A percentile compares a stretch with the other conserved stretches of the same genome.
Conservation (phyloP, 1,284 basidiomycete species). For the Neonothopanus nambi region DNA sequence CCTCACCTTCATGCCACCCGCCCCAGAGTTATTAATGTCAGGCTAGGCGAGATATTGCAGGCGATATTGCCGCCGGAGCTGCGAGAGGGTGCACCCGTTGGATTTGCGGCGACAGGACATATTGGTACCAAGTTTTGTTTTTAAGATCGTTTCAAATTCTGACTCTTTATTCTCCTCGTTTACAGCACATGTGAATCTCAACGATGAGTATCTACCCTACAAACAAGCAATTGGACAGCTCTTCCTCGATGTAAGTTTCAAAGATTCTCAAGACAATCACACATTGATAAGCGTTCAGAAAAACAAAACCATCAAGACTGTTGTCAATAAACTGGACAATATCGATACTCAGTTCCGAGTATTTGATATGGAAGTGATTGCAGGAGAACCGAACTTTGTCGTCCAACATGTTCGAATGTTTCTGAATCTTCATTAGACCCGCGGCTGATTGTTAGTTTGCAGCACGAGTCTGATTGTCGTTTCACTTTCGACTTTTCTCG, state of each 20-base stretch:
- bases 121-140: slow-evolving; percentile 58
- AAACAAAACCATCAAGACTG: slow-evolving; percentile 79
- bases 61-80: slow-evolving; percentile 78
- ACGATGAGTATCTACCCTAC: slow-evolving; percentile 89
- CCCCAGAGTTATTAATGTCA: not conserved
- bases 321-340: slow-evolving; percentile 93
- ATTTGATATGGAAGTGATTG: slow-evolving; percentile 97
- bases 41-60: slow-evolving; percentile 41
- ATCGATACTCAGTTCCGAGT: slow-evolving; percentile 91
- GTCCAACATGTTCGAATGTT: slow-evolving; percentile 77
- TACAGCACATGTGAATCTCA: slow-evolving; percentile 85
- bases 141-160: not conserved
- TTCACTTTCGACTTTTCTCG: slow-evolving; percentile 95
- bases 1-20: not conserved
- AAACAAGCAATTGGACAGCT: slow-evolving; percentile 90
- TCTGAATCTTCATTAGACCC: slow-evolving; percentile 3
- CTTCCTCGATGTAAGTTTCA: slow-evolving; percentile 77
- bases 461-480: slow-evolving; percentile 83
- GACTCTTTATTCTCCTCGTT: slow-evolving; percentile 3
- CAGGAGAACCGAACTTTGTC: slow-evolving; percentile 84
- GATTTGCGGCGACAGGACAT: slow-evolving; percentile 90
- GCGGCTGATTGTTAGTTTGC: slow-evolving; percentile 12
- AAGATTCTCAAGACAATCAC: not conserved
- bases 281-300: slow-evolving; percentile 54
- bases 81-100: slow-evolving; percentile 77